These are phyloP conservation scores for Dendrostoma leiphaemia DNA, from an alignment of 2,329 filamentous ascomycete species.

Conservation along the genomic window DNA sequence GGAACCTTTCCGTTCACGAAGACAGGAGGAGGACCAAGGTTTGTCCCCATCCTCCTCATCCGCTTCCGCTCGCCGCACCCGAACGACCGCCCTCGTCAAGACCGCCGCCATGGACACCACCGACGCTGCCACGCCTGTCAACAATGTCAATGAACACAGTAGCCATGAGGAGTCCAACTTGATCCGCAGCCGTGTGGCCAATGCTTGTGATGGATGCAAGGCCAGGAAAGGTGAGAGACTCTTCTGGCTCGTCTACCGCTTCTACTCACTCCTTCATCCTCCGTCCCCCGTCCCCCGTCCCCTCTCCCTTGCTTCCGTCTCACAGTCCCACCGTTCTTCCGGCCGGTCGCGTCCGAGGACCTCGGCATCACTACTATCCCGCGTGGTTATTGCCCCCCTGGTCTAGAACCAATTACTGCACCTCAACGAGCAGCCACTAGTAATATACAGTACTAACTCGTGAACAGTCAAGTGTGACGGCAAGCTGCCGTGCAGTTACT, in stretches of 20 bases:
- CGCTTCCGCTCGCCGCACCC: not conserved
- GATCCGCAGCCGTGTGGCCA: conserved; percentile 42
- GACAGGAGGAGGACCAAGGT: not conserved
- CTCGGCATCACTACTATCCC: no score
- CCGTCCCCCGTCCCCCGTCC: not conserved
- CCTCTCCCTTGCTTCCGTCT: not conserved
- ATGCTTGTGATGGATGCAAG: conserved; percentile 55
- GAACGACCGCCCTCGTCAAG: not conserved
- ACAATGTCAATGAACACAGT: not conserved
- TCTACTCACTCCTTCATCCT: not conserved
- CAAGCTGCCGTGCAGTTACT: conserved; percentile 51
- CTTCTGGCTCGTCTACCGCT: conserved; percentile 20
- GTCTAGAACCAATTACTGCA: no score
- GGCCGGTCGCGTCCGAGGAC: no score
- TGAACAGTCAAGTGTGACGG: conserved; percentile 49
- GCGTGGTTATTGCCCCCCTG: no score
- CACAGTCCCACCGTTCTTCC: not conserved
- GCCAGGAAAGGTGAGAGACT: conserved; percentile 40
- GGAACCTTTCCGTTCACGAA: not conserved
- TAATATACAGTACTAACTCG: not conserved
- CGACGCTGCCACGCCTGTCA: not conserved
- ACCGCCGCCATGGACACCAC: not conserved
- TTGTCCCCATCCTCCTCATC: no score
- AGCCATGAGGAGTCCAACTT: conserved; percentile 9
- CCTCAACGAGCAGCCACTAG: not conserved